Conservation (phyloP, 768 basidiomycete species). For the Fistulinella prunicolor region DNA sequence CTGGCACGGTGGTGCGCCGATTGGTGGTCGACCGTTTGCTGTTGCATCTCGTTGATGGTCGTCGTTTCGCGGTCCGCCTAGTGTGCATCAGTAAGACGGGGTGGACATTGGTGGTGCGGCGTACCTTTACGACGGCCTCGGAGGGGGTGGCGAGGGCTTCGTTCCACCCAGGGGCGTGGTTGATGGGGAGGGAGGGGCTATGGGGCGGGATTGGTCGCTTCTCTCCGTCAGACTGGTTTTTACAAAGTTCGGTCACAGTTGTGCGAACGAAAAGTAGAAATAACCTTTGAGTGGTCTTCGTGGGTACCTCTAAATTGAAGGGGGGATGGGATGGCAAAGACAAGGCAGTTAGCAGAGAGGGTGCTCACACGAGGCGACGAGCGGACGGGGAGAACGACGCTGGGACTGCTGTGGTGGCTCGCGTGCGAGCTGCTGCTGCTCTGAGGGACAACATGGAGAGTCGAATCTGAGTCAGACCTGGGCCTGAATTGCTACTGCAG, state of each 20-base stretch:
- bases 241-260: not conserved
- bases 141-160: slow-evolving; percentile 61
- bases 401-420: not conserved
- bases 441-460: slow-evolving; percentile 16
- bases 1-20: slow-evolving; percentile 9
- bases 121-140: slow-evolving; percentile 64
- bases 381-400: not conserved
- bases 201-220: too few species aligned
- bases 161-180: slow-evolving; percentile 70
- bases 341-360: rapidly evolving
- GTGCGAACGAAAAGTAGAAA: not conserved
- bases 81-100: not conserved
- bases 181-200: too few species aligned
- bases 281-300: slow-evolving; percentile 55
- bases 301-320: slow-evolving; percentile 47
- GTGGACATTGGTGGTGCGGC: not conserved
- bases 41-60: slow-evolving; percentile 18
- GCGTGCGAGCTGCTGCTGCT: slow-evolving; percentile 1
- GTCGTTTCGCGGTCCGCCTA: slow-evolving; percentile 26
- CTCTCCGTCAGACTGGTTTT: too few species aligned
- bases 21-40: slow-evolving; percentile 21
- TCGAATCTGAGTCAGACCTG: not conserved
- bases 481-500: not conserved
- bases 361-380: slow-evolving; percentile 7
- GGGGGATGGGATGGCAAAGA: slow-evolving; percentile 5